Evolutionary conservation across 2,329 filamentous ascomycete species (phyloP).

Genomic region (Reticulascus tulasneorum): DNA sequence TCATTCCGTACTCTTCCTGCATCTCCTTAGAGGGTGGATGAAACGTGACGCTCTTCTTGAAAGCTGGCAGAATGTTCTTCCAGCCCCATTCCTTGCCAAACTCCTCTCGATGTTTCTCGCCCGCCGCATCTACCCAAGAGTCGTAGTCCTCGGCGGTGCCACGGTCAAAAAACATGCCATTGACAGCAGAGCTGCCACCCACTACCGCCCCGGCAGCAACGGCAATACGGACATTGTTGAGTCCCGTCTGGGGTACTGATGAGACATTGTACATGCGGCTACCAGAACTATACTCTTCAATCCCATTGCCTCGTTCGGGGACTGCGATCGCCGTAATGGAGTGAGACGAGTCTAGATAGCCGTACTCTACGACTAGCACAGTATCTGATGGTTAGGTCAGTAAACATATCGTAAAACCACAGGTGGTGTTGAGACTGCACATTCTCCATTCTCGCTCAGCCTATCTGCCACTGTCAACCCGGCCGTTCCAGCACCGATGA

Average conservation of each 20-base stretch:
- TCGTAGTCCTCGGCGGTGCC: slow-evolving; percentile 14
- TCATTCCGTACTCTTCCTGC: slow-evolving; percentile 12
- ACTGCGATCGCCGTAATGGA: no score
- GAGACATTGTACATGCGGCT: slow-evolving; percentile 21
- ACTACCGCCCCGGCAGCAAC: slow-evolving; percentile 21
- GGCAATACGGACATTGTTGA: slow-evolving; percentile 6
- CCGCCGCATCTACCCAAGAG: slow-evolving; percentile 32
- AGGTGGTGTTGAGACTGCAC: no score
- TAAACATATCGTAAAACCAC: no score
- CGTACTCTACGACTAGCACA: slow-evolving; percentile 5
- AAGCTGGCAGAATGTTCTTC: slow-evolving; percentile 40
- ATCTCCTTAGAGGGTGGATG: slow-evolving; percentile 21
- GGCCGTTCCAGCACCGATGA: slow-evolving; percentile 30
- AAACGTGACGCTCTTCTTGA: slow-evolving; percentile 37
- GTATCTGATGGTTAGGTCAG: no score
- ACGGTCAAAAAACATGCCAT: slow-evolving; percentile 14
- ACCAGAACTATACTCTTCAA: slow-evolving; percentile 10
- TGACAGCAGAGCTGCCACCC: slow-evolving; percentile 12
- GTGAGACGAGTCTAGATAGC: no score
- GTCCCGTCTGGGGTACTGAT: slow-evolving; percentile 6
- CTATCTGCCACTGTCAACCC: slow-evolving; percentile 31
- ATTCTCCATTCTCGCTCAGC: slow-evolving; percentile 26
- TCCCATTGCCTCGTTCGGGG: background rate
- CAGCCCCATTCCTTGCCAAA: slow-evolving; percentile 40
- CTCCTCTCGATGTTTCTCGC: slow-evolving; percentile 34